Conservation (phyloP, 495 filamentous ascomycete species). For the Xylaria venustula region DNA sequence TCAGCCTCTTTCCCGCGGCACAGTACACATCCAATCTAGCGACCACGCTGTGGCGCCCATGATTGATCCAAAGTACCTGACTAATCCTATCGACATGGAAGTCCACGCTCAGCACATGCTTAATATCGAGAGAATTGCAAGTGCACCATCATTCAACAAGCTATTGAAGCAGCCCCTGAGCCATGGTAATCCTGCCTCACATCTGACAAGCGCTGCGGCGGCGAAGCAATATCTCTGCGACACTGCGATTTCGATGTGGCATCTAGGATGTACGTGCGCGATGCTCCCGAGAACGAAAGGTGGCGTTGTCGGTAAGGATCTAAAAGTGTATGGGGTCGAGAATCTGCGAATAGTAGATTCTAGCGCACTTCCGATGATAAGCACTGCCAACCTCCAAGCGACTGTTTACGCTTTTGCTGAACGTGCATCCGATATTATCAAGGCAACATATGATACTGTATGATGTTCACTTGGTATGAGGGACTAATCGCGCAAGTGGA, state of each 20-base stretch:
- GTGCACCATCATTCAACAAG: constrained; percentile 29
- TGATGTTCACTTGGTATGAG: too few relatives aligned
- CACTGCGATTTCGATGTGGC: constrained; percentile 20
- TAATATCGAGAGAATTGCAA: constrained; percentile 31
- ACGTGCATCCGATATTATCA: constrained; percentile 54
- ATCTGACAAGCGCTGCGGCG: constrained; percentile 9
- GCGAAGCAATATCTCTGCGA: constrained; percentile 16
- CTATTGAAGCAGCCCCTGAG: constrained; percentile 17
- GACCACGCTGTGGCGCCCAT: constrained; percentile 32
- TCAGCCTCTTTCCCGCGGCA: constrained; percentile 50
- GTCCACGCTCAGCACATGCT: constrained; percentile 39
- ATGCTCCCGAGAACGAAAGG: constrained; percentile 38
- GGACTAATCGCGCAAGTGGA: too few relatives aligned
- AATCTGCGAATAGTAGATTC: constrained; percentile 54
- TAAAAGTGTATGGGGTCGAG: constrained; percentile 48
- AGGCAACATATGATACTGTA: constrained; percentile 18
- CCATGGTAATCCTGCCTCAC: not conserved
- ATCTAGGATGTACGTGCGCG: constrained; percentile 43
- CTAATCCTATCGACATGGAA: constrained; percentile 45
- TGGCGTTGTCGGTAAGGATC: constrained; percentile 38
- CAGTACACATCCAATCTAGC: constrained; percentile 46
- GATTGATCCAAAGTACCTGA: constrained; percentile 54
- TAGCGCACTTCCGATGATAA: constrained; percentile 50
- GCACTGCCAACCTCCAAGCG: constrained; percentile 46
- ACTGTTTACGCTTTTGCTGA: constrained; percentile 57